phyloP scores from a whole-genome alignment of 1,284 basidiomycete genomes.

The Microbotryum scabiosae region DNA sequence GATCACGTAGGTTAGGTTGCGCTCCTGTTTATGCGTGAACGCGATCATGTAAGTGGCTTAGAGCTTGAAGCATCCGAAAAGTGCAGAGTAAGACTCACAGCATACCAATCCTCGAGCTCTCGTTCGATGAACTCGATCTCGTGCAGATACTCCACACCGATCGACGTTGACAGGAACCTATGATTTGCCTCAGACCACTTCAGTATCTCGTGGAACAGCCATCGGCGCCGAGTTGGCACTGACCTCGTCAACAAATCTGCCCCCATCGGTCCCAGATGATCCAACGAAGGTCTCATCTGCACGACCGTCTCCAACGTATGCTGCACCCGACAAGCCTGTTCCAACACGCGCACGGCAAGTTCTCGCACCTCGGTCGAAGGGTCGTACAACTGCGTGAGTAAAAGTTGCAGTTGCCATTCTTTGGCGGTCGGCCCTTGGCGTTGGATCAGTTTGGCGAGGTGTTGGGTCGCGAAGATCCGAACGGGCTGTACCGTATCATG shows the following conservation, averaged over 20 bases:
- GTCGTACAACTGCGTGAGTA: conserved; percentile 93
- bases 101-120: conserved; percentile 93
- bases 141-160: conserved; percentile 84
- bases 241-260: conserved; percentile 80
- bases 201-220: neutral
- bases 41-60: neutral
- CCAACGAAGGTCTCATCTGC: conserved; percentile 84
- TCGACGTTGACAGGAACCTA: conserved; percentile 89
- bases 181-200: neutral
- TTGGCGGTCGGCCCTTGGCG: conserved; percentile 47
- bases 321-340: conserved; percentile 72
- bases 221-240: conserved; percentile 33
- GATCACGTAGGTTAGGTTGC: conserved; percentile 76
- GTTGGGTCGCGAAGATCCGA: conserved; percentile 77
- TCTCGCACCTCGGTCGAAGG: conserved; percentile 80
- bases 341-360: conserved; percentile 76
- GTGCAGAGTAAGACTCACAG: conserved; percentile 49
- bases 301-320: conserved; percentile 83
- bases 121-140: conserved; percentile 85
- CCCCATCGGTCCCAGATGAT: conserved; percentile 88
- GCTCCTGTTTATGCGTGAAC: conserved; percentile 50
- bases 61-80: neutral
- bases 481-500: conserved; percentile 54
- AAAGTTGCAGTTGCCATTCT: conserved; percentile 76
- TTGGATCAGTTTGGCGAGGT: conserved; percentile 53